Conservation (phyloP, 1,284 basidiomycete species). For the Cutaneotrichosporon sp. region DNA sequence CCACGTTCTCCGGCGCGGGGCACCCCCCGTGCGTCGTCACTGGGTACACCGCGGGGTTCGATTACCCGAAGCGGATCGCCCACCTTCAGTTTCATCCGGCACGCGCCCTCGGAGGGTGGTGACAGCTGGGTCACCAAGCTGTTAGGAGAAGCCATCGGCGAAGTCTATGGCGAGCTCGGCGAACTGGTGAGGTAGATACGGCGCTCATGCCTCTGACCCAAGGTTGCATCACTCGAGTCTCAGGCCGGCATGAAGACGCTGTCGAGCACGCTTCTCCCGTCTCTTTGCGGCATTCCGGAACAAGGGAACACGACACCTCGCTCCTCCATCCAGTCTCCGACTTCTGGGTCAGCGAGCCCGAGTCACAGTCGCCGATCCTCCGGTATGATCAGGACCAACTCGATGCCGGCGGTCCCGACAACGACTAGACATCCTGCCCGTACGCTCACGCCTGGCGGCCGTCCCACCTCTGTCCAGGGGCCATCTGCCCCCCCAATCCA, state of each 20-base stretch:
- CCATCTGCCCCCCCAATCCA: constrained; percentile 42
- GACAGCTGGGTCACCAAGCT: constrained; percentile 72
- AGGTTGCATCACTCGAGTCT: constrained; percentile 53
- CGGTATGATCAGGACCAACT: constrained; percentile 24
- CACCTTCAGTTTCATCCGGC: constrained; percentile 18
- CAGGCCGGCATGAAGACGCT: constrained; percentile 50
- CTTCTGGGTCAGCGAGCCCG: constrained; percentile 2
- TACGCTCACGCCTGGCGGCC: constrained; percentile 45
- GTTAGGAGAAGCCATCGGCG: constrained; percentile 78
- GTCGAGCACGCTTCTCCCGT: constrained; percentile 50
- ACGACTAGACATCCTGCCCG: constrained; percentile 16
- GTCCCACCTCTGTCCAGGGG: constrained; percentile 42
- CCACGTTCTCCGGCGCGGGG: neutral
- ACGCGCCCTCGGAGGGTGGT: constrained; percentile 35
- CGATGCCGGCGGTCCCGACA: constrained; percentile 15
- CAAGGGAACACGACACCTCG: neutral
- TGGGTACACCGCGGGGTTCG: neutral
- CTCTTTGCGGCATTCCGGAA: constrained; percentile 32
- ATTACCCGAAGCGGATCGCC: neutral
- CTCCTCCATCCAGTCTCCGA: constrained; percentile 10
- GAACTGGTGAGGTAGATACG: constrained; percentile 56
- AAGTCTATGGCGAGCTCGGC: constrained; percentile 77
- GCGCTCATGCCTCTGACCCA: constrained; percentile 3
- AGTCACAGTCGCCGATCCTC: neutral
- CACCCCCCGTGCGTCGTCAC: neutral